phyloP scores from a whole-genome alignment of 192 early-diverging fungal species.

The Entophlyctis luteolus region DNA sequence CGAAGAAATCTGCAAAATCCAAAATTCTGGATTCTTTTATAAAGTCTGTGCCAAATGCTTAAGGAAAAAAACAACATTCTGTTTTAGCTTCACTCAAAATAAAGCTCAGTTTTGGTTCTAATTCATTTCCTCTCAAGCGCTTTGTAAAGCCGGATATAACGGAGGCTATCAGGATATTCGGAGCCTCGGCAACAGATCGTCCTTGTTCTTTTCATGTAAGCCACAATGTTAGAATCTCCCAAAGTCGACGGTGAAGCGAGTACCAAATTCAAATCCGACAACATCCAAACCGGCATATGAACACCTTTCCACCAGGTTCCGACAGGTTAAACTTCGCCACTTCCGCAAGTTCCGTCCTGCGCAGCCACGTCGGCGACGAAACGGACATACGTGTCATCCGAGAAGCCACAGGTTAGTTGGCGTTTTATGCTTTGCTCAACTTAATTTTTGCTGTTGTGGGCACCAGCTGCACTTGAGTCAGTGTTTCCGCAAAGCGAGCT shows the following conservation, averaged over 20 bases:
- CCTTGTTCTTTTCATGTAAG: too few relatives aligned
- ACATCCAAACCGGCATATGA: too few relatives aligned
- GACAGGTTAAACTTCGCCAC: too few relatives aligned
- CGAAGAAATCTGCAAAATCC: background rate
- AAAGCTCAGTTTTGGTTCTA: too few relatives aligned
- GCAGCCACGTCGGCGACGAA: conserved; percentile 52
- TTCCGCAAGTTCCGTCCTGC: too few relatives aligned
- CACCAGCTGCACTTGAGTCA: conserved; percentile 62
- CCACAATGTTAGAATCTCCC: too few relatives aligned
- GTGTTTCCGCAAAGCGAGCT: conserved; percentile 62
- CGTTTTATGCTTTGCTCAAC: too few relatives aligned
- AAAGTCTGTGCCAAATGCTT: background rate
- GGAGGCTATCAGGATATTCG: conserved; percentile 38
- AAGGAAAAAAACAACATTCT: background rate
- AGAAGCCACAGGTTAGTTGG: conserved; percentile 57
- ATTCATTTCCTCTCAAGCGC: background rate
- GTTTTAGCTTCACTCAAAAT: background rate
- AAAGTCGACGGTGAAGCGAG: too few relatives aligned
- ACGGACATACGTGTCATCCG: conserved; percentile 57
- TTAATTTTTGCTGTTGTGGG: too few relatives aligned
- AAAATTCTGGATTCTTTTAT: background rate
- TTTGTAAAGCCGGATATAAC: conserved; percentile 36
- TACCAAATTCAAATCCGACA: too few relatives aligned
- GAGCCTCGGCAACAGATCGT: conserved; percentile 77
- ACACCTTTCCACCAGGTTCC: too few relatives aligned